A percentile compares a stretch with the other conserved stretches of the same genome.
Evolutionary conservation across 2,329 filamentous ascomycete species (phyloP).

Genomic region (Coniella lustricola): DNA sequence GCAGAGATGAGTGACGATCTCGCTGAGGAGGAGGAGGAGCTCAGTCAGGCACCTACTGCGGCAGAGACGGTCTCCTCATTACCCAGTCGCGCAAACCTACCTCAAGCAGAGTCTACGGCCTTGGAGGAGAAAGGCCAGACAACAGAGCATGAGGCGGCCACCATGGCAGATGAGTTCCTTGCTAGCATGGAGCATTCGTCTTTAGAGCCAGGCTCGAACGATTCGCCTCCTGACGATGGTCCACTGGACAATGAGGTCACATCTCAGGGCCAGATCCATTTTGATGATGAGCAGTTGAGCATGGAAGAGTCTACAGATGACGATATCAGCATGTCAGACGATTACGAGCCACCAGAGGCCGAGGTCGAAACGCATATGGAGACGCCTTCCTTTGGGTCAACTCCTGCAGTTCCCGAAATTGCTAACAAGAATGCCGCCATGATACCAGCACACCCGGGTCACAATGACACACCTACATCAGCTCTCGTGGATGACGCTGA

Average conservation of each 20-base stretch:
- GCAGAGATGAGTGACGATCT: conserved; percentile 35
- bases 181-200: not conserved
- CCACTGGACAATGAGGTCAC: not conserved
- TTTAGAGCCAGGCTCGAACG: not conserved
- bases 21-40: conserved; percentile 21
- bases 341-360: conserved; percentile 48
- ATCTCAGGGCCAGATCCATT: not conserved
- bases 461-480: conserved; percentile 11
- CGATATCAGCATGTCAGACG: conserved; percentile 35
- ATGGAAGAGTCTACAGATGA: conserved; percentile 4
- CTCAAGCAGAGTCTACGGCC: conserved; percentile 18
- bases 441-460: not conserved
- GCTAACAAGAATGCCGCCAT: conserved; percentile 3
- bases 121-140: conserved; percentile 15
- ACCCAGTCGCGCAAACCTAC: not conserved
- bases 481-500: conserved; percentile 27
- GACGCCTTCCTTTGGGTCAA: conserved; percentile 16
- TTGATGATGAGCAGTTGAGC: not conserved
- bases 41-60: conserved; percentile 23
- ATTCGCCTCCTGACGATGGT: not conserved
- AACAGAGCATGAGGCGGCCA: not conserved
- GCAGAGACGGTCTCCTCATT: not conserved
- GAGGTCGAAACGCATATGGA: conserved; percentile 18
- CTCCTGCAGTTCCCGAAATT: conserved; percentile 18
- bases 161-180: not conserved